These are phyloP conservation scores for Salix dunnii DNA, from an alignment of 345 rosid genomes.

Conservation along the genomic window DNA sequence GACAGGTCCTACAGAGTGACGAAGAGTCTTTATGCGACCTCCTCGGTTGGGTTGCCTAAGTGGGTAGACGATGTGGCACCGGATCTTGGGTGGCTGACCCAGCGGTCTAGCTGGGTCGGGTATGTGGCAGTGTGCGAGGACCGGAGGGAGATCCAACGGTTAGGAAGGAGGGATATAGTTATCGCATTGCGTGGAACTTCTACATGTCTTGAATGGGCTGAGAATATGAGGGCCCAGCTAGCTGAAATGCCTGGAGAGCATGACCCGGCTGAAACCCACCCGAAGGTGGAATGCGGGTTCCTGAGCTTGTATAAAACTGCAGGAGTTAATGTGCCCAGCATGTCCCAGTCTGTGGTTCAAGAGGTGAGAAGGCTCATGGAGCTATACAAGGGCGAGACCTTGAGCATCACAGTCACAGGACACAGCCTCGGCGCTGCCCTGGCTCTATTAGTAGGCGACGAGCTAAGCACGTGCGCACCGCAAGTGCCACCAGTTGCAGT, in stretches of 20 bases:
- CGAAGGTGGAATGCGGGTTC: constrained; percentile 29
- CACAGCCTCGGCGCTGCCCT: constrained; percentile 35
- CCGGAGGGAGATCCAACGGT: constrained; percentile 69
- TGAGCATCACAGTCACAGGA: constrained; percentile 34
- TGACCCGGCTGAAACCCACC: constrained; percentile 1
- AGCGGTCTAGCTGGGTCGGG: constrained; percentile 89
- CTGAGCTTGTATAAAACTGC: constrained; percentile 26
- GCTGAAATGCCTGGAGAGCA: constrained; percentile 2
- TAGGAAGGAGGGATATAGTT: constrained; percentile 93
- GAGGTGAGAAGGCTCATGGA: constrained; percentile 26
- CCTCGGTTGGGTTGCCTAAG: constrained; percentile 75
- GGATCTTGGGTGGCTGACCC: constrained; percentile 90
- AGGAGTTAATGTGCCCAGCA: constrained; percentile 25
- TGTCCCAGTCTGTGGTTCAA: constrained; percentile 15
- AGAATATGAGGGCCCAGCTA: constrained; percentile 62
- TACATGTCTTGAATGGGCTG: constrained; percentile 96
- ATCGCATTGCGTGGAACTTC: constrained; percentile 91
- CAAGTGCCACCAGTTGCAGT: constrained; percentile 29
- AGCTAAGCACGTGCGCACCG: constrained; percentile 13
- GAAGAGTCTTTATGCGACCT: constrained; percentile 77
- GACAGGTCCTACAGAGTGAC: constrained; percentile 73
- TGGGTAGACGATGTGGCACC: constrained; percentile 87
- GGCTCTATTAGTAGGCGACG: constrained; percentile 20
- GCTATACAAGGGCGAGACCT: constrained; percentile 20
- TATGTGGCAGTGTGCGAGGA: constrained; percentile 92